These are phyloP conservation scores for Meyerozyma carpophila DNA, from an alignment of 1,139 yeast genomes.

Conservation along the genomic window DNA sequence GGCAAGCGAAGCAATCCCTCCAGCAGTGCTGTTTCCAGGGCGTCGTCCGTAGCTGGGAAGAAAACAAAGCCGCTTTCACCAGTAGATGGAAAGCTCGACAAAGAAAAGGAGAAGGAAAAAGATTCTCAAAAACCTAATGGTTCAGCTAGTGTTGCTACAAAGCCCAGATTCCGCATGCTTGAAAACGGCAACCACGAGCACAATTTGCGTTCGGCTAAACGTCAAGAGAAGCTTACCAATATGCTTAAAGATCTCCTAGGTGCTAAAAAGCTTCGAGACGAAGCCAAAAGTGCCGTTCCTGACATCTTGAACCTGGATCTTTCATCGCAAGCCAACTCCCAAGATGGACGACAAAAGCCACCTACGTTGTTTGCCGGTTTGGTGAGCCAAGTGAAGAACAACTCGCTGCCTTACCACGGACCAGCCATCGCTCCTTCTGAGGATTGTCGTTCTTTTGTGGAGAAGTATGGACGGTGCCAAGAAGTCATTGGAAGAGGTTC, in stretches of 20 bases:
- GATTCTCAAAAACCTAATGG: not conserved
- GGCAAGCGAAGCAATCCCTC: not conserved
- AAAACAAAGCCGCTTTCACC: not conserved
- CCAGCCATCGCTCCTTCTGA: slow-evolving; percentile 2
- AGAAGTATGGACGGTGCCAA: slow-evolving; percentile 46
- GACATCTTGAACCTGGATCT: slow-evolving; percentile 31
- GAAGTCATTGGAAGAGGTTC: slow-evolving; percentile 47
- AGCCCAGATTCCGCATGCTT: slow-evolving; percentile 46
- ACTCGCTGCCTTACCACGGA: slow-evolving; percentile 22
- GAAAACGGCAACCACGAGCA: slow-evolving; percentile 79
- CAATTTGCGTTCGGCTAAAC: slow-evolving; percentile 64
- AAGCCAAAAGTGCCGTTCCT: slow-evolving; percentile 83
- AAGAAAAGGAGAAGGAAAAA: not conserved
- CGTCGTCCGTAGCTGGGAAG: not conserved
- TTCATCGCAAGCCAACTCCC: slow-evolving; percentile 4
- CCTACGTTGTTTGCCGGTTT: slow-evolving; percentile 82
- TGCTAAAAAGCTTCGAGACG: slow-evolving; percentile 73
- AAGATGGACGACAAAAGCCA: slow-evolving; percentile 32
- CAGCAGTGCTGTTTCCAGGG: not conserved
- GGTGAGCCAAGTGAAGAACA: slow-evolving; percentile 56
- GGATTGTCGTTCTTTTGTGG: slow-evolving; percentile 40
- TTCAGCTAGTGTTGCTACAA: slow-evolving; percentile 3
- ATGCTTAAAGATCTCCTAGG: slow-evolving; percentile 86
- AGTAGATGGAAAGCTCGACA: not conserved
- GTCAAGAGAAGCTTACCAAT: slow-evolving; percentile 83